Evolutionary conservation across 192 early-diverging fungal genomes (phyloP).

Genomic region (Piromyces sp.): DNA sequence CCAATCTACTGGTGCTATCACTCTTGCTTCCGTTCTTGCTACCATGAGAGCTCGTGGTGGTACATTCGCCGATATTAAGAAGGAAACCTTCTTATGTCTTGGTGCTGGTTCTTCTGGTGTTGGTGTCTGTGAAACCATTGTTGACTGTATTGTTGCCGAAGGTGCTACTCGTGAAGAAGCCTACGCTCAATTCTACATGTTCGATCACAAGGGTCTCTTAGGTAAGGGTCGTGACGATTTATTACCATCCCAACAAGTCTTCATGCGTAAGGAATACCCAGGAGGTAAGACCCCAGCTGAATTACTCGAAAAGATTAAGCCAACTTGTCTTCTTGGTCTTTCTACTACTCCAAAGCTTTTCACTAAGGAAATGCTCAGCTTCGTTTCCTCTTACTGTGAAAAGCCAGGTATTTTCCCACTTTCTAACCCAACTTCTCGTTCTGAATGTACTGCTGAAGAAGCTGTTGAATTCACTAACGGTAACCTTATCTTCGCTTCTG

Average conservation of each 20-base stretch:
- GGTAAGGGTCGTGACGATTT: too few relatives aligned
- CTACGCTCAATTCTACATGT: conserved; percentile 56
- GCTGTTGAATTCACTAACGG: conserved; percentile 34
- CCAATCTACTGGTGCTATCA: conserved; percentile 79
- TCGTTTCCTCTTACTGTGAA: neutral
- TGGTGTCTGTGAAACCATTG: conserved; percentile 77
- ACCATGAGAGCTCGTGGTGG: conserved; percentile 38
- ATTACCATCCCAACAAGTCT: too few relatives aligned
- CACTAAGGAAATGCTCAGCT: conserved; percentile 10
- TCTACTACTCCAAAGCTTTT: conserved; percentile 64
- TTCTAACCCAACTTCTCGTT: conserved; percentile 25
- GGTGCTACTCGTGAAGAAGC: conserved; percentile 58
- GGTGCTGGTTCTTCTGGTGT: conserved; percentile 89
- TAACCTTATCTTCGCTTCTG: conserved; percentile 29
- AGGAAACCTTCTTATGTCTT: conserved; percentile 79
- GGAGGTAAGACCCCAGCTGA: conserved; percentile 51
- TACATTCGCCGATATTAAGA: conserved; percentile 14
- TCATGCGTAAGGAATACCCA: neutral
- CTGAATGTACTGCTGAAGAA: conserved; percentile 34
- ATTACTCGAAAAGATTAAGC: conserved; percentile 70
- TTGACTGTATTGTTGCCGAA: conserved; percentile 58
- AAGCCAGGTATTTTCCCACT: conserved; percentile 26
- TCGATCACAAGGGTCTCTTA: conserved; percentile 49
- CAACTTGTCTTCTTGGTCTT: conserved; percentile 78
- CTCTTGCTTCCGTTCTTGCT: conserved; percentile 77